Conservation (phyloP, 805 yeast genomes). For the Blastobotrys peoriensis region DNA sequence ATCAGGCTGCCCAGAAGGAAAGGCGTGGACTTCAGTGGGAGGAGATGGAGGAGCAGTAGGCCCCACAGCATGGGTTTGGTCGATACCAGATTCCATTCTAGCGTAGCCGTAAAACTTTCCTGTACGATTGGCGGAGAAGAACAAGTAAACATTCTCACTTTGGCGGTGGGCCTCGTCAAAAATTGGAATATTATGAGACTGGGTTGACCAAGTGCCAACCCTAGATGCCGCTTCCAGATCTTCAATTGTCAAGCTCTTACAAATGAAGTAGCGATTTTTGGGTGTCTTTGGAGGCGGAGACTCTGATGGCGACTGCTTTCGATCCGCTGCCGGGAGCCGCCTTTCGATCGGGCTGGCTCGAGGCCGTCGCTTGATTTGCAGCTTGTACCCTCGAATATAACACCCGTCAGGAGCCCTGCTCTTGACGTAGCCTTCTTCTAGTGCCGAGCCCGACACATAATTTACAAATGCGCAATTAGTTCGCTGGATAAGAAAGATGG, state of each 20-base stretch:
- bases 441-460: constrained; percentile 27
- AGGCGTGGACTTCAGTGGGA: not conserved
- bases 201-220: constrained; percentile 36
- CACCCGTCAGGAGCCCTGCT: constrained; percentile 23
- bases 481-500: constrained; percentile 35
- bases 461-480: constrained; percentile 40
- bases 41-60: not conserved
- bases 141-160: constrained; percentile 32
- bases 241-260: constrained; percentile 35
- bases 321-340: not conserved
- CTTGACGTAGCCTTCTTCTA: constrained; percentile 26
- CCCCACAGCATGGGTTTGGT: not conserved
- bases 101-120: constrained; percentile 38
- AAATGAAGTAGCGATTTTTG: constrained; percentile 31
- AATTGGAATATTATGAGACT: constrained; percentile 33
- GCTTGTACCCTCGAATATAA: constrained; percentile 28
- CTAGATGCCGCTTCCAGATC: constrained; percentile 33
- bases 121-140: constrained; percentile 37
- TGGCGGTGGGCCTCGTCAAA: constrained; percentile 33
- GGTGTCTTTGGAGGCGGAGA: constrained; percentile 6
- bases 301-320: not conserved
- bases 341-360: not conserved
- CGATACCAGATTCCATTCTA: constrained; percentile 25
- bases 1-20: not conserved
- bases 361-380: constrained; percentile 25